Conservation (phyloP, 2,329 filamentous ascomycete genomes). For the Venturia effusa region DNA sequence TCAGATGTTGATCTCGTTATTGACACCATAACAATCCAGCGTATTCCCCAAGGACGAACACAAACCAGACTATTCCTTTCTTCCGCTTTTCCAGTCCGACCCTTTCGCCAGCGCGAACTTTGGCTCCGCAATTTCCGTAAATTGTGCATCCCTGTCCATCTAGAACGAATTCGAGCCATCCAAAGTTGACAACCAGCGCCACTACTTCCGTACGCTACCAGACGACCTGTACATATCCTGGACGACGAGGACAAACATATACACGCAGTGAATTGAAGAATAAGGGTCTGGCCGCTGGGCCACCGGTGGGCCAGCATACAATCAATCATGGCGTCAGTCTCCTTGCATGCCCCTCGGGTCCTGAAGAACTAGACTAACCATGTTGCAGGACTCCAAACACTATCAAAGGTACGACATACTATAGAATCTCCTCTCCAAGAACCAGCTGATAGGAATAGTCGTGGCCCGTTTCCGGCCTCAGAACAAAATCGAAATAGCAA, state of each 20-base stretch:
- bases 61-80: neutral
- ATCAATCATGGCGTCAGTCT: conserved; percentile 38
- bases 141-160: neutral
- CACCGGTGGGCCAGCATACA: conserved; percentile 12
- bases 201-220: neutral
- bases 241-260: neutral
- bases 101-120: neutral
- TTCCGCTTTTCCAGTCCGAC: neutral
- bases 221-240: neutral
- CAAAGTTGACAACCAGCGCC: neutral
- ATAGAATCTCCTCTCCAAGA: neutral
- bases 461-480: conserved; percentile 96
- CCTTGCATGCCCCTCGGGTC: neutral
- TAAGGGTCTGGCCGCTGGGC: conserved; percentile 10
- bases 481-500: conserved; percentile 85
- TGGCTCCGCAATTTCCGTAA: neutral
- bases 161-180: neutral
- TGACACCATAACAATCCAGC: neutral
- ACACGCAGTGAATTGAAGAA: neutral
- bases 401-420: conserved; percentile 29
- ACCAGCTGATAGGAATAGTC: conserved; percentile 47
- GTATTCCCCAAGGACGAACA: neutral
- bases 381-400: conserved; percentile 31
- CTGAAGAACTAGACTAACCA: conserved; percentile 13
- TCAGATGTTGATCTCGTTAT: neutral